A percentile compares a stretch with the other conserved stretches of the same genome.
Evolutionary conservation across 1,139 yeast species (phyloP).

Genomic region (Saccharomyces uvarum): DNA sequence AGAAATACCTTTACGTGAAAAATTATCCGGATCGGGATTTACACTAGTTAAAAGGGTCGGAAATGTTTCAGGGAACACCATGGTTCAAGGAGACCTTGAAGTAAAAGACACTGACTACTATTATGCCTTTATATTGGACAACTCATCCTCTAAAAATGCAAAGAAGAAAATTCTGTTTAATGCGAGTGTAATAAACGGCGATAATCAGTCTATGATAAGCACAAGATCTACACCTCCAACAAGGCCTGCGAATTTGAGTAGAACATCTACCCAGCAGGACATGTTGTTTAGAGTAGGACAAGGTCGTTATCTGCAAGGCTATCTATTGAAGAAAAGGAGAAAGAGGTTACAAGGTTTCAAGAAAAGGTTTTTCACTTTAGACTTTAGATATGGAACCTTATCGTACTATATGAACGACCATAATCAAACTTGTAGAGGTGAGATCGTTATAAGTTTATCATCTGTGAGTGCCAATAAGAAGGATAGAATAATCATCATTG

Average conservation of each 20-base stretch:
- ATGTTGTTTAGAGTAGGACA: constrained; percentile 25
- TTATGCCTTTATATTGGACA: constrained; percentile 86
- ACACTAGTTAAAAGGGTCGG: constrained; percentile 40
- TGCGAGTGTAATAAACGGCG: constrained; percentile 25
- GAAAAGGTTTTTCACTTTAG: constrained; percentile 75
- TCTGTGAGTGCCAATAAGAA: constrained; percentile 72
- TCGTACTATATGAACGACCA: constrained; percentile 74
- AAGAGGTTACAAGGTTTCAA: constrained; percentile 81
- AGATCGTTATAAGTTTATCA: constrained; percentile 78
- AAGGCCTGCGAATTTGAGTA: constrained; percentile 14
- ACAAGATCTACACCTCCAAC: constrained; percentile 15
- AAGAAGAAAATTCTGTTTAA: constrained; percentile 75
- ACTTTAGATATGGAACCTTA: constrained; percentile 72
- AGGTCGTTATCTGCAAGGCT: constrained; percentile 52
- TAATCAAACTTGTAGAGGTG: constrained; percentile 70
- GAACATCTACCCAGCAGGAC: constrained; percentile 7
- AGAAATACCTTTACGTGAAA: constrained; percentile 34
- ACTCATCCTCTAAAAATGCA: constrained; percentile 79
- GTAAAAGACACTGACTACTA: constrained; percentile 46
- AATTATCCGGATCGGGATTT: constrained; percentile 36
- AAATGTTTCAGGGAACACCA: constrained; percentile 45
- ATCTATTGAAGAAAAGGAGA: constrained; percentile 68
- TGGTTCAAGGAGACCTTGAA: constrained; percentile 54
- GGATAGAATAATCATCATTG: constrained; percentile 66
- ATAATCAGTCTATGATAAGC: constrained; percentile 13